These are phyloP conservation scores for Taphrina pruni DNA, from an alignment of 1,139 yeast species.

Conservation along the genomic window DNA sequence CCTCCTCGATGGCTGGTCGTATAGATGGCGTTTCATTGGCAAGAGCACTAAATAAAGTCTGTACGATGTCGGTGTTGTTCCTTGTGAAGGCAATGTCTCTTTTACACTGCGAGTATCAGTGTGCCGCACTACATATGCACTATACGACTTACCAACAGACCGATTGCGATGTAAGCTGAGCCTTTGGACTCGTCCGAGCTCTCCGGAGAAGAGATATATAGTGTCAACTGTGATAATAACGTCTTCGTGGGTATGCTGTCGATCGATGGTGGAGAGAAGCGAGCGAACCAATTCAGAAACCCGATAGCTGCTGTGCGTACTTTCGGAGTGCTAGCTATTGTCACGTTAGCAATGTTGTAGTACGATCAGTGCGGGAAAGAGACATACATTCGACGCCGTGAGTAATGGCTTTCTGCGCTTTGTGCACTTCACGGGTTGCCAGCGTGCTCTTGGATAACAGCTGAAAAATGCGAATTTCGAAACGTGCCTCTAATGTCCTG, in stretches of 20 bases:
- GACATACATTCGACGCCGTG: slow-evolving; percentile 63
- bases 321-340: slow-evolving; percentile 17
- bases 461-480: slow-evolving; percentile 66
- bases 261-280: slow-evolving; percentile 43
- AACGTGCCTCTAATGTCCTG: slow-evolving; percentile 60
- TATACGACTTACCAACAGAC: slow-evolving; percentile 14
- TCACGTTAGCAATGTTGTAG: not conserved
- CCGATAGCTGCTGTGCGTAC: slow-evolving; percentile 60
- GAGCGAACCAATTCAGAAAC: slow-evolving; percentile 64
- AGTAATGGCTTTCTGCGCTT: slow-evolving; percentile 56
- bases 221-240: slow-evolving; percentile 45
- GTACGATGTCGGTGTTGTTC: slow-evolving; percentile 61
- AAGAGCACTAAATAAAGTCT: slow-evolving; percentile 75
- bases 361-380: slow-evolving; percentile 47
- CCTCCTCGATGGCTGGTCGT: slow-evolving; percentile 73
- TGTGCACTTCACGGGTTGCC: slow-evolving; percentile 55
- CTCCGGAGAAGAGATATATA: slow-evolving; percentile 9
- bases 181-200: slow-evolving; percentile 10
- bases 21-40: slow-evolving; percentile 68
- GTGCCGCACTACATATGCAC: not conserved
- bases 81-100: slow-evolving; percentile 58
- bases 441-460: slow-evolving; percentile 60
- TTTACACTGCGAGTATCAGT: slow-evolving; percentile 44
- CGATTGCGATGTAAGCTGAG: slow-evolving; percentile 27
- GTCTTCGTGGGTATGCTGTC: slow-evolving; percentile 39